Evolutionary conservation across 257 asterid species (phyloP), one percentile per base, ranked within the genome.

Genomic region (Coffea eugenioides): DNA sequence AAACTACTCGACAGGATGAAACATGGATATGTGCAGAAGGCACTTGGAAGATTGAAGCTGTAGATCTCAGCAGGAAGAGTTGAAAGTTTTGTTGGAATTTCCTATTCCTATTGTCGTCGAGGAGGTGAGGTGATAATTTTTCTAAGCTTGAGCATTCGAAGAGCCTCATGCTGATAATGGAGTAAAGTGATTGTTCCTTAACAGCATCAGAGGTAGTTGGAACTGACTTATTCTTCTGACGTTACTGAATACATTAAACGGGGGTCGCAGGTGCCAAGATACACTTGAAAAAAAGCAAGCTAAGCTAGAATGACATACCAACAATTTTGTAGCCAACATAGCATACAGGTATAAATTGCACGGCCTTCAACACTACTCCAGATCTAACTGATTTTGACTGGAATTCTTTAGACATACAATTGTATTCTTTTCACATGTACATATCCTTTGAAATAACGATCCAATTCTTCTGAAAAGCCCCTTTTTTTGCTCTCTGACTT

Each of bases 1-100:
- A 95, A 91, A 84, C 72, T 89, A 77, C 85, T 88, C 0, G 98
- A 93, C 25, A 90, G 99, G 84, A 84, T 90, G 88, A 92, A 91
- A 87, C 77, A 86, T 21, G 99, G 99, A 49, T 95, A 95, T 82
- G 88, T 77, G 80, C 99, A 95, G 88, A 92, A 90, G 85, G 57
- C 98, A 54, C 89, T 95, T 39, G 98, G 90, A 85, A 89, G 93
- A 80, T 85, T 88, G 83, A 77, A n/a, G 77, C 77, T 3, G 68
- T 45, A 48, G 75, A 66, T 25, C 67, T 62, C 61, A n/a, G 45
- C 43, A 36, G 14, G 66, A 39, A 62, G 64, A 31, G n/a, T 75
- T 67, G 20, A 51, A 39, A 69, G 66, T 82, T 59, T 74, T 79
- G 70, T 77, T 73, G 79, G 80, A 78, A 43, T 31, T 54, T 20